phyloP scores from a whole-genome alignment of 2,329 filamentous ascomycete genomes.

The Aspergillus japonicus region DNA sequence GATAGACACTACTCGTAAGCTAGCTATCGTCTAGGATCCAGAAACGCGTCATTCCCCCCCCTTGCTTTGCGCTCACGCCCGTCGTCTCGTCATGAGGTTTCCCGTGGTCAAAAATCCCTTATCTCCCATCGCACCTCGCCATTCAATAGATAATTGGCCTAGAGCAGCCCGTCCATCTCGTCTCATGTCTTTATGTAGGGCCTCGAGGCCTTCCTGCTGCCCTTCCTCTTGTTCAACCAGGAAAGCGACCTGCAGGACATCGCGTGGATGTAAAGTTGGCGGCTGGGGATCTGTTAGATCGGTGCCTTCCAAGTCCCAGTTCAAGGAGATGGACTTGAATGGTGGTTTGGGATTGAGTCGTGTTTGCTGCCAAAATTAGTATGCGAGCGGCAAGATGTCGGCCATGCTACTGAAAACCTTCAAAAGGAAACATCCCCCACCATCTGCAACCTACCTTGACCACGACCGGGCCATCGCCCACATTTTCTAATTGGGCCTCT shows the following conservation, averaged over 20 bases:
- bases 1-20: background rate
- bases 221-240: conserved; percentile 56
- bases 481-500: conserved; percentile 94
- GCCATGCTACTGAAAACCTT: background rate
- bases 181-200: conserved; percentile 49
- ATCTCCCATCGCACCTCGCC: conserved; percentile 88
- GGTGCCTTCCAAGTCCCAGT: conserved; percentile 51
- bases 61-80: conserved; percentile 24
- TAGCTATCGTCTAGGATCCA: background rate
- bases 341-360: conserved; percentile 51
- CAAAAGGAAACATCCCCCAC: background rate
- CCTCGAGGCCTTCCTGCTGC: conserved; percentile 51
- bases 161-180: conserved; percentile 60
- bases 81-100: conserved; percentile 59
- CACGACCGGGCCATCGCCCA: conserved; percentile 77
- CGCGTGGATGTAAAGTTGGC: conserved; percentile 58
- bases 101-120: conserved; percentile 84
- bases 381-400: background rate
- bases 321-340: conserved; percentile 56
- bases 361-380: conserved; percentile 40
- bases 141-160: conserved; percentile 80
- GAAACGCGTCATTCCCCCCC: background rate
- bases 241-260: conserved; percentile 66
- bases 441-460: conserved; percentile 58
- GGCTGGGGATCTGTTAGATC: conserved; percentile 32